phyloP scores from a whole-genome alignment of 1,284 basidiomycete genomes.

The Trametes sp. region DNA sequence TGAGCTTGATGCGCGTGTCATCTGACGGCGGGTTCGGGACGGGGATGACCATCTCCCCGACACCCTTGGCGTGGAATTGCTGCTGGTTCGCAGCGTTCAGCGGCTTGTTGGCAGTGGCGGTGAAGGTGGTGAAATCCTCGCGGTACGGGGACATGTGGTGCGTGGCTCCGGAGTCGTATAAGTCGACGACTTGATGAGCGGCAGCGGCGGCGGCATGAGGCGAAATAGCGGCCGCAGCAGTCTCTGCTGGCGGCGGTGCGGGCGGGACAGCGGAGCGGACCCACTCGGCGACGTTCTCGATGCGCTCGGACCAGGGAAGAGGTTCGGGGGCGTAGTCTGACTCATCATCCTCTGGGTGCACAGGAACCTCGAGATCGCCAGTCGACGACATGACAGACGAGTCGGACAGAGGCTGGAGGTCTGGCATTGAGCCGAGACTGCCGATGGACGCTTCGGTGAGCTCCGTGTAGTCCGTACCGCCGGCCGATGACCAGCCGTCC shows the following conservation, averaged over 20 bases:
- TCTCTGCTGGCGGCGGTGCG: too few relatives aligned
- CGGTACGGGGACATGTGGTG: slow-evolving; percentile 7
- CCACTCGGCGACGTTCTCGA: background rate
- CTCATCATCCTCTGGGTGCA: too few relatives aligned
- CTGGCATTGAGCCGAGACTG: too few relatives aligned
- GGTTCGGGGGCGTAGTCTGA: background rate
- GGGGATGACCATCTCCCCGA: slow-evolving; percentile 3
- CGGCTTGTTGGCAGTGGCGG: background rate
- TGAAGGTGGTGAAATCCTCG: slow-evolving; percentile 6
- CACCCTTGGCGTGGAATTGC: slow-evolving; percentile 5
- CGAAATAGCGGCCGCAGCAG: too few relatives aligned
- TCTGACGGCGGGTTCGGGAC: slow-evolving; percentile 35
- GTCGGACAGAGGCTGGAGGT: too few relatives aligned
- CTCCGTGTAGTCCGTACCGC: background rate
- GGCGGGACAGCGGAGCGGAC: too few relatives aligned
- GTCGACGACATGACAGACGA: too few relatives aligned
- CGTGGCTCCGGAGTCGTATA: slow-evolving; percentile 45
- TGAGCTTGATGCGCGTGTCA: slow-evolving; percentile 22
- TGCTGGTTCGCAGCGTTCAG: slow-evolving; percentile 12
- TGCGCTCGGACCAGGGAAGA: background rate
- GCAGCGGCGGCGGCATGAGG: background rate
- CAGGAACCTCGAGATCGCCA: too few relatives aligned
- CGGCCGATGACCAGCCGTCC: background rate
- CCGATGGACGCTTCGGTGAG: background rate
- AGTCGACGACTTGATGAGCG: slow-evolving; percentile 18